Evolutionary conservation across 352 stramenopile species (phyloP), one percentile per base, ranked within the genome.

Genomic region (Phytophthora pinifolia): DNA sequence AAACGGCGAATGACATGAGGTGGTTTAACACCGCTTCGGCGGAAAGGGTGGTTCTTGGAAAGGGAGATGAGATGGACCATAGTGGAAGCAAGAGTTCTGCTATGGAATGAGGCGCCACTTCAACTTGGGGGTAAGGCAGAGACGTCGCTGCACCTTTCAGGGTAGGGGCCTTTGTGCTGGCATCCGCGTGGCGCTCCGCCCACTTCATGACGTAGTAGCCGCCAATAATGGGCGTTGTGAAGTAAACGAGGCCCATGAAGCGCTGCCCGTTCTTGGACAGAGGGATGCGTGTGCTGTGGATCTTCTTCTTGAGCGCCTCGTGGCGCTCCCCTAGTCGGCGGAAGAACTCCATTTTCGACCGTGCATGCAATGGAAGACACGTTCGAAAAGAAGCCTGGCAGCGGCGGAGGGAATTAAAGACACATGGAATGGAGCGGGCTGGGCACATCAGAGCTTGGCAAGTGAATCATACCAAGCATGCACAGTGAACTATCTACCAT

Each of bases 181-280:
- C 57, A 30, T 91, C 76, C 9, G 88, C 83, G 25, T 67, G 74
- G 42, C 70, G 61, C 46, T 92, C 77, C 14, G 88, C 66, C 86
- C 87, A 97, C 61, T 98, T 89, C 92, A 98, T 98, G 51, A 97
- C 67, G 59, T 81, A 96, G 63, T 96, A 96, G 37, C 92, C 92
- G 33, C 74, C 75, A 8, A 97, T 62, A 35, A 98, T 70, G 0
- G 92, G 92, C 34, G 89, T 76, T 30, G 74, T 79, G 59, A 98
- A 97, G 70, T 98, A 98, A 15, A 98, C 83, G 41, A 92, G 22
- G 1, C 67, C 83, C 89, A 97, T 97, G 35, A 77, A 46, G 15
- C 76, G 74, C 67, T 94, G 88, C 3, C 88, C 89, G 43, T 79
- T 88, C 43, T 83, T 86, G 27, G 87, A 96, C 20, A 98, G 79